Percentiles rank a stretch among this genome's conserved stretches.
Evolutionary conservation across 2,329 filamentous ascomycete species (phyloP).

Genomic region (Pochonia chlamydosporia): DNA sequence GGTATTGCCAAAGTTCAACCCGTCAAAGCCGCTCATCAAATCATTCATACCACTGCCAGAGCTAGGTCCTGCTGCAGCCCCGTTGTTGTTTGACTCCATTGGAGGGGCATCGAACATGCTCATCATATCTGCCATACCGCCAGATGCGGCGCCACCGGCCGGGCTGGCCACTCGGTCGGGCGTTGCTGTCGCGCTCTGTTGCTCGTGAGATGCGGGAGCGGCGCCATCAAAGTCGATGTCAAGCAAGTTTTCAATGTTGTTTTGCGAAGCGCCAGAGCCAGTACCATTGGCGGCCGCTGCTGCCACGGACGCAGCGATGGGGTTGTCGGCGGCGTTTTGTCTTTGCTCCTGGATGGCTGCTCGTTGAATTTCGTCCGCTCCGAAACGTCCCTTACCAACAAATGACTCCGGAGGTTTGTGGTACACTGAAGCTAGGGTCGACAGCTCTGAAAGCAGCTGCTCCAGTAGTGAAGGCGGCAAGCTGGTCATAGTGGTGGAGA

Average conservation of each 20-base stretch:
- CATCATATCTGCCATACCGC: conserved; percentile 58
- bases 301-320: conserved; percentile 79
- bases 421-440: conserved; percentile 93
- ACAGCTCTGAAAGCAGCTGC: conserved; percentile 84
- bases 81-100: conserved; percentile 34
- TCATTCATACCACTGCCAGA: conserved; percentile 67
- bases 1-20: conserved; percentile 63
- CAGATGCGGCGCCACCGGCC: conserved; percentile 32
- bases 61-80: conserved; percentile 21
- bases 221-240: conserved; percentile 96
- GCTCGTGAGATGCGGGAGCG: conserved; percentile 78
- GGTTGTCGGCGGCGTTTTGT: conserved; percentile 88
- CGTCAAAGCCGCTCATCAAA: conserved; percentile 83
- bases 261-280: conserved; percentile 49
- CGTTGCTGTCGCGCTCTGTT: conserved; percentile 49
- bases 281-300: conserved; percentile 62
- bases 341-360: conserved; percentile 95
- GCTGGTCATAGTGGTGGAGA: conserved; percentile 88
- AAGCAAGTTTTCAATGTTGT: conserved; percentile 87
- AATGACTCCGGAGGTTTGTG: conserved; percentile 99
- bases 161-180: conserved; percentile 66
- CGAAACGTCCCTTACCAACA: conserved; percentile 88
- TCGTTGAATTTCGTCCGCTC: conserved; percentile 88
- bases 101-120: conserved; percentile 64
- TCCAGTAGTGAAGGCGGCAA: conserved; percentile 80